These are phyloP conservation scores for Penicillium sclerotigenum DNA, from an alignment of 2,329 filamentous ascomycete species.

Conservation along the genomic window DNA sequence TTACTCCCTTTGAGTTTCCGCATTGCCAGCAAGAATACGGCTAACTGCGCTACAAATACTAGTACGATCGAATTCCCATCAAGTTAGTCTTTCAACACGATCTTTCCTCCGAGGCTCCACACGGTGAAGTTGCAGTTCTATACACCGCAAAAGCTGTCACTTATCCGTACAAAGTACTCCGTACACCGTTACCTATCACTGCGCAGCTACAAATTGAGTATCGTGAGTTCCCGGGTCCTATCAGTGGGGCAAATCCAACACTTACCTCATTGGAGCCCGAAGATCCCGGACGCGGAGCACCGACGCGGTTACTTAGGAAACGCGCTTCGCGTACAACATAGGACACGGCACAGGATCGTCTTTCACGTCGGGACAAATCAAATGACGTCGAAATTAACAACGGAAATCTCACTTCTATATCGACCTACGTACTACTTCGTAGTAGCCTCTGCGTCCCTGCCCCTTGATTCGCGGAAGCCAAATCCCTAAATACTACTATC, in stretches of 20 bases:
- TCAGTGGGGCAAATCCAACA: slow-evolving; percentile 17
- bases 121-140: slow-evolving; percentile 3
- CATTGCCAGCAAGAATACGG: not conserved
- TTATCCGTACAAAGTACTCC: not conserved
- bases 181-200: slow-evolving; percentile 7
- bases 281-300: slow-evolving; percentile 20
- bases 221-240: slow-evolving; percentile 18
- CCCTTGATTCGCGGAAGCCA: slow-evolving; percentile 13
- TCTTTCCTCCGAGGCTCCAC: slow-evolving; percentile 3
- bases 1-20: not conserved
- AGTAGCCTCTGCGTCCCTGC: not conserved
- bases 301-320: slow-evolving; percentile 32
- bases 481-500: slow-evolving; percentile 5
- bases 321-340: slow-evolving; percentile 19
- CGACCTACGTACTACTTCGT: not conserved
- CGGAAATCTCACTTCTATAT: not conserved
- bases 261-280: slow-evolving; percentile 18
- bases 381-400: not conserved
- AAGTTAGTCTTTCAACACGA: not conserved
- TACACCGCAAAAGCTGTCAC: slow-evolving; percentile 18
- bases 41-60: not conserved
- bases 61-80: not conserved
- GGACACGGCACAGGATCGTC: slow-evolving; percentile 4
- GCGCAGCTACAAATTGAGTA: slow-evolving; percentile 3
- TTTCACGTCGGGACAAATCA: not conserved